Conservation (phyloP, 257 asterid species). For the Leptodermis oblonga region DNA sequence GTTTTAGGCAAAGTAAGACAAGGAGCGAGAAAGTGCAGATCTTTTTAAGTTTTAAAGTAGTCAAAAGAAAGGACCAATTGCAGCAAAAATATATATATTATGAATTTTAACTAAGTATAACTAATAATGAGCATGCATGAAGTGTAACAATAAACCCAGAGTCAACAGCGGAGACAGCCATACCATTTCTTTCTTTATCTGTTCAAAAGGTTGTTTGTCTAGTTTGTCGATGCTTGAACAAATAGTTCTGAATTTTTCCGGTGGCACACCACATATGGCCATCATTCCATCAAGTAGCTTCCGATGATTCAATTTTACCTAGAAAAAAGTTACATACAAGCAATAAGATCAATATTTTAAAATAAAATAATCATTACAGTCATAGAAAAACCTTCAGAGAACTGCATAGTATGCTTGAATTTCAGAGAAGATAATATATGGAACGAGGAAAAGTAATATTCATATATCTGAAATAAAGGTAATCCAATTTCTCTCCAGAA, state of each 20-base stretch:
- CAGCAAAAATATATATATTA: neutral
- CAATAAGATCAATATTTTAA: neutral
- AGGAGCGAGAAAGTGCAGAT: neutral
- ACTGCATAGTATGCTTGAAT: neutral
- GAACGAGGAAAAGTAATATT: neutral
- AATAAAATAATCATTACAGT: neutral
- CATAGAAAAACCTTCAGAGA: neutral
- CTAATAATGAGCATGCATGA: neutral
- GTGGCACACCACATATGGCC: conserved; percentile 92
- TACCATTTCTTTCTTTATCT: conserved; percentile 91
- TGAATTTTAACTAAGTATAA: neutral
- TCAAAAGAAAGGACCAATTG: neutral
- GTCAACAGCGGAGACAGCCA: conserved; percentile 17
- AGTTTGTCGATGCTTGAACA: conserved; percentile 97
- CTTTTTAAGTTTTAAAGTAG: neutral
- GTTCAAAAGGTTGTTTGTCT: conserved; percentile 91
- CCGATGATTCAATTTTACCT: conserved; percentile 94
- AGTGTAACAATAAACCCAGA: neutral
- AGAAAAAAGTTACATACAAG: conserved; percentile 12
- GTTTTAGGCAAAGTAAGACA: neutral
- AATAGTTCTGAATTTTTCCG: conserved; percentile 72
- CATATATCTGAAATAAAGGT: neutral
- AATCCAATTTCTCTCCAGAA: neutral
- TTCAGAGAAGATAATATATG: neutral
- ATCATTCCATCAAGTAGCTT: conserved; percentile 89